A percentile compares a stretch with the other conserved stretches of the same genome.
These are phyloP conservation scores for Pythium dissotocum DNA, from an alignment of 352 stramenopile species.

Conservation along the genomic window DNA sequence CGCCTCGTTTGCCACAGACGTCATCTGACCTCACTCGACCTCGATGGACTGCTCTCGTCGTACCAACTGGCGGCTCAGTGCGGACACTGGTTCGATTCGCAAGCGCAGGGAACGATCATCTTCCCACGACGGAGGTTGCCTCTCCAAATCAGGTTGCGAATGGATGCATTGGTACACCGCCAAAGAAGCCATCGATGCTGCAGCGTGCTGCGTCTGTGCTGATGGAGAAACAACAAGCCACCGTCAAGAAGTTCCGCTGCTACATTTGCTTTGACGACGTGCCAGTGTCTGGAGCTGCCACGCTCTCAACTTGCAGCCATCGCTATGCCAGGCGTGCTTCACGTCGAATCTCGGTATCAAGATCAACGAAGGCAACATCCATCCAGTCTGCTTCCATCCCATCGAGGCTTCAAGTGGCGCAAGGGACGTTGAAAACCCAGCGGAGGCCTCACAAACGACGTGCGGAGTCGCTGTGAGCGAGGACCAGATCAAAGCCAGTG, in stretches of 20 bases:
- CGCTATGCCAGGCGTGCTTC: constrained; percentile 60
- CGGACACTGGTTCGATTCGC: too few relatives aligned
- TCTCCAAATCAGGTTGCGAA: too few relatives aligned
- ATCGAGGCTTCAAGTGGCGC: constrained; percentile 3
- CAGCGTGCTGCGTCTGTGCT: too few relatives aligned
- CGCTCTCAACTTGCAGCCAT: constrained; percentile 50
- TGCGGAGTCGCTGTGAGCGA: constrained; percentile 7
- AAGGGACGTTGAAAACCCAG: neutral
- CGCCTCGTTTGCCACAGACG: too few relatives aligned
- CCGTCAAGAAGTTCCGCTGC: constrained; percentile 56
- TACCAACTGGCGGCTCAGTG: too few relatives aligned
- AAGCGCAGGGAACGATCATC: too few relatives aligned
- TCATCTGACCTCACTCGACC: too few relatives aligned
- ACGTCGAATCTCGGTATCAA: constrained; percentile 65
- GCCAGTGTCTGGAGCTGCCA: constrained; percentile 31
- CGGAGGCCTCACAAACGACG: neutral
- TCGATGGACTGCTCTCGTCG: too few relatives aligned
- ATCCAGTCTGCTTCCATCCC: constrained; percentile 60
- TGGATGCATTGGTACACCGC: too few relatives aligned
- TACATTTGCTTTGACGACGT: constrained; percentile 73
- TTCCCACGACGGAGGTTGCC: too few relatives aligned
- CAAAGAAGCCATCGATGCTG: neutral
- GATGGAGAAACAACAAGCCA: neutral
- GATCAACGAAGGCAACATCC: constrained; percentile 68
- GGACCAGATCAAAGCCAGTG: constrained; percentile 3